phyloP scores from a whole-genome alignment of 352 stramenopile species.

The Phytopythium helicoides region DNA sequence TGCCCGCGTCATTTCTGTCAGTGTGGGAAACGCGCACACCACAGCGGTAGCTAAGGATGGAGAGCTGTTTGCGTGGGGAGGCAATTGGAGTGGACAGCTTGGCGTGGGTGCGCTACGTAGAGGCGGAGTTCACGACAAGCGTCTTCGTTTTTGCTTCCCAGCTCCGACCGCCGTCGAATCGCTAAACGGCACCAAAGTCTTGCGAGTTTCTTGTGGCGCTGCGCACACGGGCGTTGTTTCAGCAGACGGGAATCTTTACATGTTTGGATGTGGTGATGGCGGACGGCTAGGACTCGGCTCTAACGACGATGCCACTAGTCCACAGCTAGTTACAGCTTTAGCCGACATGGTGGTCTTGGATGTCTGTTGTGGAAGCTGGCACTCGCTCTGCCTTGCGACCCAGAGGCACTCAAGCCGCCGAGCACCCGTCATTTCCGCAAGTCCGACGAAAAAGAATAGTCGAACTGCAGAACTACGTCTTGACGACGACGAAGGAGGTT shows the following conservation, averaged over 20 bases:
- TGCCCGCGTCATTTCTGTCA: conserved; percentile 22
- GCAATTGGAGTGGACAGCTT: conserved; percentile 68
- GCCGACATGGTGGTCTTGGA: conserved; percentile 54
- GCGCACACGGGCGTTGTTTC: conserved; percentile 74
- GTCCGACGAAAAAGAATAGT: conserved; percentile 3
- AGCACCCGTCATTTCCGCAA: neutral
- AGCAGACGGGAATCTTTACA: conserved; percentile 63
- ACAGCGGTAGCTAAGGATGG: conserved; percentile 48
- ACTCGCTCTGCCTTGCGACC: conserved; percentile 62
- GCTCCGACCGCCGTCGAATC: conserved; percentile 57
- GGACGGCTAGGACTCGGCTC: conserved; percentile 84
- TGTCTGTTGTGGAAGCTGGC: conserved; percentile 61
- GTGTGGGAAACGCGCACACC: conserved; percentile 67
- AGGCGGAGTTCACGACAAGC: conserved; percentile 45
- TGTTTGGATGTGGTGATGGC: conserved; percentile 89
- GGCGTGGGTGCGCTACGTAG: conserved; percentile 57
- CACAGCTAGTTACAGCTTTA: conserved; percentile 46
- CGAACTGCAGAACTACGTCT: neutral
- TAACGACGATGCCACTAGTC: conserved; percentile 36
- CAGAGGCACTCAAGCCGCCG: conserved; percentile 11
- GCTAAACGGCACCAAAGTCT: conserved; percentile 38
- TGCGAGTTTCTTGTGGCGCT: conserved; percentile 87
- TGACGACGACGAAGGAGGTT: conserved; percentile 23
- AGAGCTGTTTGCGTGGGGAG: conserved; percentile 58
- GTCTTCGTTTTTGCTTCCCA: conserved; percentile 57